Conservation (phyloP, 2,329 filamentous ascomycete species). For the Fusarium tanahbumbuense region DNA sequence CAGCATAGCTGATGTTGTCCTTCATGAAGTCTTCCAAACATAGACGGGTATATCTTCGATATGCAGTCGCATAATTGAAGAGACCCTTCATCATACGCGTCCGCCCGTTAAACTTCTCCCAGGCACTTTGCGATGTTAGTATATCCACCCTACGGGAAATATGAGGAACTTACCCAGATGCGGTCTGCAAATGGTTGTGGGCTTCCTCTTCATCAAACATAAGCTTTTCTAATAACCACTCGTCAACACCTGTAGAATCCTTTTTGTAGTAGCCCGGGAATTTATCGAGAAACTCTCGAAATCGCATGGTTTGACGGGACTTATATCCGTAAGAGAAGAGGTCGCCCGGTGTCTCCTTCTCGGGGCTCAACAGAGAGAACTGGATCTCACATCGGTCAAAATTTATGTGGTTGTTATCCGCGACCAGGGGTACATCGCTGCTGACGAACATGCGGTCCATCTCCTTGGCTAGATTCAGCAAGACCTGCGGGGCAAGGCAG, state of each 20-base stretch:
- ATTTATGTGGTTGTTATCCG: conserved; percentile 54
- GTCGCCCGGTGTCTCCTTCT: conserved; percentile 53
- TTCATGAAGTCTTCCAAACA: conserved; percentile 71
- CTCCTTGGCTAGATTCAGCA: conserved; percentile 66
- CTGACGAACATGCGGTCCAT: conserved; percentile 77
- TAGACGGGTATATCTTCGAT: conserved; percentile 67
- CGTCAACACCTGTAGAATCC: conserved; percentile 48
- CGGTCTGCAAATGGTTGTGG: conserved; percentile 62
- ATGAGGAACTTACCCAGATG: conserved; percentile 60
- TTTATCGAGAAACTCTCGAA: conserved; percentile 54
- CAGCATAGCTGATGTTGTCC: conserved; percentile 77
- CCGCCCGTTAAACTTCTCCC: conserved; percentile 73
- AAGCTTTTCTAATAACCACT: conserved; percentile 72
- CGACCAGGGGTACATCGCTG: conserved; percentile 63
- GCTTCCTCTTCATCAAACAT: conserved; percentile 71
- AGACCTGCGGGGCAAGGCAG: conserved; percentile 70
- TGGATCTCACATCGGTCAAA: conserved; percentile 69
- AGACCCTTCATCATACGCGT: conserved; percentile 80
- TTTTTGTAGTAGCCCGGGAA: conserved; percentile 47
- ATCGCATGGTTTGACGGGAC: conserved; percentile 58
- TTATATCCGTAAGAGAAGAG: conserved; percentile 64
- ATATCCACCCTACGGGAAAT: not conserved
- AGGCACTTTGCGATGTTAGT: conserved; percentile 56
- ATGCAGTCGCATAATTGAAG: conserved; percentile 74
- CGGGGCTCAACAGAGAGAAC: conserved; percentile 63